Percentiles rank a stretch among this genome's conserved stretches.
These are phyloP conservation scores for Anethum foeniculum DNA, from an alignment of 140 eudicot species.

Conservation along the genomic window DNA sequence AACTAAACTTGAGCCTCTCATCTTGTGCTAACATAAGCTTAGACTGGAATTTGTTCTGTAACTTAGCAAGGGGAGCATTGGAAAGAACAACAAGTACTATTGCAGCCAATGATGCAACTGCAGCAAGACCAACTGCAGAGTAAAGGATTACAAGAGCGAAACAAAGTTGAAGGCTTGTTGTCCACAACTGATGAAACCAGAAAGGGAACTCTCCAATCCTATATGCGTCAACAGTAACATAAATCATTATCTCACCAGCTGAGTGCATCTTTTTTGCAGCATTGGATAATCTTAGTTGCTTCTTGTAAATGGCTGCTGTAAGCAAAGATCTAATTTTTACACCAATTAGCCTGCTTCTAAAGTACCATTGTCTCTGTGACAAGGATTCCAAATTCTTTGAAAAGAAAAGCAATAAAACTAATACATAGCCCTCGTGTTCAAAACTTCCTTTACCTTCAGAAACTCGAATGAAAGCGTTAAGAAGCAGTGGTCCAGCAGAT, in stretches of 20 bases:
- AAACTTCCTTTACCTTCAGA: conserved; percentile 73
- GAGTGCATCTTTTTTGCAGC: conserved; percentile 71
- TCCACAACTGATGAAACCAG: conserved; percentile 93
- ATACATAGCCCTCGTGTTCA: conserved; percentile 53
- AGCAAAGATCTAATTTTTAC: conserved; percentile 61
- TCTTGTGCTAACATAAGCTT: conserved; percentile 89
- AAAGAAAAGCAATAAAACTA: conserved; percentile 58
- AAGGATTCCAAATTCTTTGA: conserved; percentile 60
- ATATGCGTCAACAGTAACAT: conserved; percentile 80
- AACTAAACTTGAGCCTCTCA: conserved; percentile 57
- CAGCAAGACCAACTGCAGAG: conserved; percentile 75
- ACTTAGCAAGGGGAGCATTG: conserved; percentile 79
- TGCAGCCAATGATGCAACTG: conserved; percentile 62
- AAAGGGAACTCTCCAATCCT: conserved; percentile 87
- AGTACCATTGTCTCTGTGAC: conserved; percentile 93
- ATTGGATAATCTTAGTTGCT: conserved; percentile 68
- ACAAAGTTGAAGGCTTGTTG: conserved; percentile 70
- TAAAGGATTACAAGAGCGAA: conserved; percentile 62
- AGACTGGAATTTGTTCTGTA: conserved; percentile 73
- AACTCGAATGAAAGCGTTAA: conserved; percentile 76
- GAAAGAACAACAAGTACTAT: conserved; percentile 68
- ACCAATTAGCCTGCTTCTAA: conserved; percentile 69
- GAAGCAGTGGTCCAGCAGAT: conserved; percentile 87
- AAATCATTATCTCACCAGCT: conserved; percentile 81
- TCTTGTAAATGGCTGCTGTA: conserved; percentile 74